These are phyloP conservation scores for Populus nigra DNA, from an alignment of 345 rosid genomes.

Conservation along the genomic window DNA sequence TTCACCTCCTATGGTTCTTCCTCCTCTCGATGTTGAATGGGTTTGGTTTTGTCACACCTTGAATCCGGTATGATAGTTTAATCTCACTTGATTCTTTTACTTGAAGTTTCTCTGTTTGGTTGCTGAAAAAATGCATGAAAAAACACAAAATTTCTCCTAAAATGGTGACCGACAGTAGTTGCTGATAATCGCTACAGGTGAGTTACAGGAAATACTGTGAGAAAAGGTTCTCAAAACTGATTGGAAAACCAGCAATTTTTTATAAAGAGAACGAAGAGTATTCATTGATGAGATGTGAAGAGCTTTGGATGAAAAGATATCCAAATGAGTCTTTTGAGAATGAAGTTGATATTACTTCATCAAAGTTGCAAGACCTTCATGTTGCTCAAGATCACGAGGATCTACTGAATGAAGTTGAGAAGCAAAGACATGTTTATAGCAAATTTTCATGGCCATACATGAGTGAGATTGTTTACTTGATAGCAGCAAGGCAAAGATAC, in stretches of 20 bases:
- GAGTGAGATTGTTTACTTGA: slow-evolving; percentile 63
- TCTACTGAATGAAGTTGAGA: slow-evolving; percentile 46
- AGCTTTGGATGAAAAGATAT: slow-evolving; percentile 52
- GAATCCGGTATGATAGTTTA: slow-evolving; percentile 57
- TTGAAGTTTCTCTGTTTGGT: slow-evolving; percentile 22
- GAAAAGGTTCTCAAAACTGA: slow-evolving; percentile 66
- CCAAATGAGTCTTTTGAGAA: slow-evolving; percentile 75
- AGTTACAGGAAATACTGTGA: slow-evolving; percentile 67
- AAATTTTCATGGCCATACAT: slow-evolving; percentile 67
- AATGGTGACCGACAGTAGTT: not conserved
- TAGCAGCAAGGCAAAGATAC: slow-evolving; percentile 72
- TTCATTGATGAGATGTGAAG: slow-evolving; percentile 66
- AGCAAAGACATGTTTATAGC: slow-evolving; percentile 41
- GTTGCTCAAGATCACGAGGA: slow-evolving; percentile 31
- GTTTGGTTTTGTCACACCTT: slow-evolving; percentile 92
- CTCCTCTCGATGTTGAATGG: slow-evolving; percentile 95
- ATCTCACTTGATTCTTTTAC: not conserved
- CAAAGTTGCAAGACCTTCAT: slow-evolving; percentile 22
- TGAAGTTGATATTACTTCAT: slow-evolving; percentile 33
- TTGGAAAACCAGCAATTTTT: slow-evolving; percentile 74
- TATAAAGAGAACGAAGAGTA: slow-evolving; percentile 75
- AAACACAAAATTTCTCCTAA: not conserved
- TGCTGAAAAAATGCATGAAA: slow-evolving; percentile 19
- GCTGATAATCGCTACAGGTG: slow-evolving; percentile 35
- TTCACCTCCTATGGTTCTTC: slow-evolving; percentile 62